Base-by-base conservation (phyloP, 2,329 filamentous ascomycete species). In the Paecilomyces sp. region DNA sequence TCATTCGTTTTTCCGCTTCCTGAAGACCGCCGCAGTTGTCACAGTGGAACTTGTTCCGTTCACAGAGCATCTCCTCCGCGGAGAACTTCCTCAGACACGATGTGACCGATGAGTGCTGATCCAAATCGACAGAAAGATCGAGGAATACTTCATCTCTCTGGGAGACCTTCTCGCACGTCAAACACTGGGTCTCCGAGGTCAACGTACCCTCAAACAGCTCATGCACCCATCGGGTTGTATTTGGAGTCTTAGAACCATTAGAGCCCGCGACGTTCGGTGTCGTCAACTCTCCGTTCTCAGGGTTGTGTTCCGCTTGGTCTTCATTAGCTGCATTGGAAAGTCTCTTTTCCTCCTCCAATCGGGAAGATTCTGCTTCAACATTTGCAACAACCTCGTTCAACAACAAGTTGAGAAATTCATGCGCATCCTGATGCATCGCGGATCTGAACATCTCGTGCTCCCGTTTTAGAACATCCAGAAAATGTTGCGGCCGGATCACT, bases 1-100 rank as follows among this genome's bases (percentile, higher is more conserved):
- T 99, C 94, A 99, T 99, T 64, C 94, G 86, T 80, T 97, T 99
- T 75, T 99, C 94, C 0, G 94, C 94, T 77, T 99, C 94, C 75
- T 99, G 94, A 58, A 99, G 79, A 2, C 94, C 94, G 57, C 94
- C 94, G 67, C 94, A 99, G 68, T 92, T 92, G 73, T 99, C 94
- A 77, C 94, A 99, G 71, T 99, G 93, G 66, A 99, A 99, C 72
- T 99, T 99, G 80, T 99, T 97, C 62, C 92, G 85, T 77, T 99
- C 94, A 71, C 94, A 97, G 60, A 99, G 83, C 91, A 97, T 97
- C 75, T 99, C 94, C 69, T 97, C 94, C 54, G 94, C 92, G 0
- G 94, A 99, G 70, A 99, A 99, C 69, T 97, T 96, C 61, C 91
- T 85, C 64, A 99, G 77, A 72, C 94, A 99, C 28, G 94, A 93